Percentiles rank a stretch among this genome's conserved stretches.
Evolutionary conservation across 164 flowering plant genomes (phyloP).

Genomic region (Litsea cubeba): DNA sequence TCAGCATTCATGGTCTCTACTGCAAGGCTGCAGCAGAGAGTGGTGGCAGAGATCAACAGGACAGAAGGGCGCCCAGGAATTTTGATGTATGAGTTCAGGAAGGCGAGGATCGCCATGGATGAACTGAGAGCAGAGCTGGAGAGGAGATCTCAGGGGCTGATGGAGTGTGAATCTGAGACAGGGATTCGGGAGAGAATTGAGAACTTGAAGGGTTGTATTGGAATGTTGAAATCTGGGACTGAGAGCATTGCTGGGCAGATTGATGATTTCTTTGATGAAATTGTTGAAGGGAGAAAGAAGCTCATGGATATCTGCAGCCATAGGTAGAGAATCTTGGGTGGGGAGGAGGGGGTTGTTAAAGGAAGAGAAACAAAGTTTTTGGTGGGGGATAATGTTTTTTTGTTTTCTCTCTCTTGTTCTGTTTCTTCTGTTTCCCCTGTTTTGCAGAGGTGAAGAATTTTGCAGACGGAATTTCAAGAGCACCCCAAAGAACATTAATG

Average conservation of each 20-base stretch:
- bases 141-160: conserved; percentile 27
- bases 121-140: conserved; percentile 73
- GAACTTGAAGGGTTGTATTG: conserved; percentile 55
- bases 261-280: conserved; percentile 96
- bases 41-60: conserved; percentile 53
- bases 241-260: conserved; percentile 69
- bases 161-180: conserved; percentile 40
- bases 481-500: neutral
- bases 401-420: conserved; percentile 5
- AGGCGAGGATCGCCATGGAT: conserved; percentile 54
- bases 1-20: conserved; percentile 68
- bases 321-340: conserved; percentile 32
- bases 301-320: conserved; percentile 87
- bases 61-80: conserved; percentile 48
- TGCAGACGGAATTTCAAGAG: conserved; percentile 10
- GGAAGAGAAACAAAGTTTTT: conserved; percentile 14
- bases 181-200: conserved; percentile 59
- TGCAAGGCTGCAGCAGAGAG: conserved; percentile 66
- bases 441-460: conserved; percentile 20
- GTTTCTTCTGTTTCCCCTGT: conserved; percentile 9
- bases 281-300: conserved; percentile 92
- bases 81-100: conserved; percentile 61
- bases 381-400: conserved; percentile 8
- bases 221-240: conserved; percentile 58
- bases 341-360: neutral